Evolutionary conservation across 345 rosid species (phyloP), one percentile per base, ranked within the genome.

Genomic region (Moricandia arvensis): DNA sequence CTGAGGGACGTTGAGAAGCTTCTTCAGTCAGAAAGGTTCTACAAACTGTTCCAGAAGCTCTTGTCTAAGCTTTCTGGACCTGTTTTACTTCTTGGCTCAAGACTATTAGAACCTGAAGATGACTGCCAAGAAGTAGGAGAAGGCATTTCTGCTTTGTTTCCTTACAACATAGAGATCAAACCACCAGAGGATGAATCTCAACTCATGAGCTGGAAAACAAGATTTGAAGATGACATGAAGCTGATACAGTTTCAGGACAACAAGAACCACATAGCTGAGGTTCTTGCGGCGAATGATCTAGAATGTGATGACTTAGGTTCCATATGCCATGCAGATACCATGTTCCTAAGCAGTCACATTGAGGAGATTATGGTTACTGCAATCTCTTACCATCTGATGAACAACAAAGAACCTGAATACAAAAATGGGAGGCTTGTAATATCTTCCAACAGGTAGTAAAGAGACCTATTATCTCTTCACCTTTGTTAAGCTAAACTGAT

Each of bases 381-480:
- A 51, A 88, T 96, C 63, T 96, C 97, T 1, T 85, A 85, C 82
- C 98, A 96, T 83, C 83, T 96, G 79, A 89, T 87, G 91, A 63
- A 86, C 58, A 86, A 81, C 68, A 86, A 85, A 84, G 88, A 86
- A 66, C 97, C 98, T 0, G 98, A 91, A 79, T 96, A 96, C 80
- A 83, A 90, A 73, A 93, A 93, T 65, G 99, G 99, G 34, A 96
- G 91, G 90, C 97, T 96, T 60, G 86, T 93, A 63, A 93, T 96
- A 83, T 88, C 99, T 60, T 86, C 96, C 51, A 71, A 86, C 74
- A 91, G 98, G 98, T 90, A 81, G 54, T 38, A n/a, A 24, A 1
- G 43, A 35, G 1, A 16, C n/a, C 12, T 47, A 0, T 7, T 16
- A 77, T 65, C 8, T 72, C 55, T 49, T 47, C 4, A 3, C 64